These are phyloP conservation scores for Macrophomina phaseolina DNA, from an alignment of 2,329 filamentous ascomycete species.

Conservation along the genomic window DNA sequence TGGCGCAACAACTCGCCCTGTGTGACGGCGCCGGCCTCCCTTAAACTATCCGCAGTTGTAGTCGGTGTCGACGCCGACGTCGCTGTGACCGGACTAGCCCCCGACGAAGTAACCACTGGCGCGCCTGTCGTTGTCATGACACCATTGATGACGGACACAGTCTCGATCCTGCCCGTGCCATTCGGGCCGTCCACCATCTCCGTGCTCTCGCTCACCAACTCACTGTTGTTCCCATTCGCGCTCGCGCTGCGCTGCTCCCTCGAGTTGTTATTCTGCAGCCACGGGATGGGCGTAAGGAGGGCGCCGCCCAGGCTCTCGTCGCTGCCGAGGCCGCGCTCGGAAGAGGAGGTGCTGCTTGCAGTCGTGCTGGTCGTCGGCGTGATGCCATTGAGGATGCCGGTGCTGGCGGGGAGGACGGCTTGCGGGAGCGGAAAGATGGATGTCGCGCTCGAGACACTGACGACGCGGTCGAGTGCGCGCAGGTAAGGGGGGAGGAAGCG, in stretches of 20 bases:
- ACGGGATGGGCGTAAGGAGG: constrained; percentile 90
- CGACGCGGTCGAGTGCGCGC: constrained; percentile 86
- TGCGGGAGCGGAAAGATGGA: constrained; percentile 83
- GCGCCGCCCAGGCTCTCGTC: constrained; percentile 92
- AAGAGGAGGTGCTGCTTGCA: constrained; percentile 34
- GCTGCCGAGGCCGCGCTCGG: constrained; percentile 64
- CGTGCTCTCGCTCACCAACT: constrained; percentile 74
- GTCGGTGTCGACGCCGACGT: constrained; percentile 33
- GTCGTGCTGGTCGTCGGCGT: constrained; percentile 67
- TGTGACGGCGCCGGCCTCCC: constrained; percentile 65
- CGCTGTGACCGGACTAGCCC: neutral
- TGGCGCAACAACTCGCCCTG: constrained; percentile 83
- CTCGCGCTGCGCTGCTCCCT: constrained; percentile 34
- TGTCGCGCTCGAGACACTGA: constrained; percentile 84
- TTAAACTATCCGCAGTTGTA: constrained; percentile 34
- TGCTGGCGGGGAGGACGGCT: constrained; percentile 52
- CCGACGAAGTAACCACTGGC: neutral
- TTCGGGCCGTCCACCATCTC: constrained; percentile 83
- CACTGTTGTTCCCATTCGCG: constrained; percentile 45
- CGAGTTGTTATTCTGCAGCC: constrained; percentile 61
- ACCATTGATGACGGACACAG: constrained; percentile 78
- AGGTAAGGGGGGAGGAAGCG: constrained; percentile 82
- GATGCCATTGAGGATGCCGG: constrained; percentile 56
- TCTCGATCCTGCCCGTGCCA: constrained; percentile 79
- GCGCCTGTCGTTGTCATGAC: constrained; percentile 59